Base-by-base conservation (phyloP, 495 filamentous ascomycete species). In the Bathelium albidoporum region DNA sequence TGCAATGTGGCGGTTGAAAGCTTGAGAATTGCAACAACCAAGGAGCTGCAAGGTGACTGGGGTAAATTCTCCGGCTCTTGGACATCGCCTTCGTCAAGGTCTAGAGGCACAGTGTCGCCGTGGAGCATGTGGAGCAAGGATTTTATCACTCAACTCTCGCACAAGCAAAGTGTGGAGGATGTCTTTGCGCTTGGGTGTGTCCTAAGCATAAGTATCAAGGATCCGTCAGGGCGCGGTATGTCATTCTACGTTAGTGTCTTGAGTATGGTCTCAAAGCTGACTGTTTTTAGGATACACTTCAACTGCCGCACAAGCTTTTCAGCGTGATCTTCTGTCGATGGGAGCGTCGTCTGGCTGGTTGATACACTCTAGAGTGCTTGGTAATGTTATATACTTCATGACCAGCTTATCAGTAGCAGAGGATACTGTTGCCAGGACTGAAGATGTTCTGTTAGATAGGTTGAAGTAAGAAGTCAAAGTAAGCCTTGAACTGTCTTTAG, bases 311-410 rank as follows among this genome's bases (percentile, higher is more conserved):
- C 75, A 75, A 60, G 78, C 79, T 0, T 71, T 90, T n/a, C 34
- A 39, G 34, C 34, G 34, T 5, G 34, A 39, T 39, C 34, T 39
- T 14, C 14, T 39, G 34, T 39, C 14, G 34, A 39, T 39, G 34
- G 34, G 34, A 14, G 5, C 34, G 14, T 39, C 34, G 34, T 39
- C 10, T 10, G 41, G 39, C 0, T 85, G 83, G 74, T 82, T 82
- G 64, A 78, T 91, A 18, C 88, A 92, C 74, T 85, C 81, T n/a
- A 74, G 89, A 20, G 86, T 88, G 3, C 74, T 92, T 32, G 89
- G 88, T 0, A 89, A 90, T 74, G 85, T 90, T 20, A 72, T 90
- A 2, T 92, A 92, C 73, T 65, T 91, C 31, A 91, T 92, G 88
- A 82, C 86, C 4, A 83, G 85, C 66, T 79, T 86, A 69, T 88